A percentile compares a stretch with the other conserved stretches of the same genome.
Evolutionary conservation across 352 stramenopile species (phyloP).

Genomic region (Phytophthora chlamydospora): DNA sequence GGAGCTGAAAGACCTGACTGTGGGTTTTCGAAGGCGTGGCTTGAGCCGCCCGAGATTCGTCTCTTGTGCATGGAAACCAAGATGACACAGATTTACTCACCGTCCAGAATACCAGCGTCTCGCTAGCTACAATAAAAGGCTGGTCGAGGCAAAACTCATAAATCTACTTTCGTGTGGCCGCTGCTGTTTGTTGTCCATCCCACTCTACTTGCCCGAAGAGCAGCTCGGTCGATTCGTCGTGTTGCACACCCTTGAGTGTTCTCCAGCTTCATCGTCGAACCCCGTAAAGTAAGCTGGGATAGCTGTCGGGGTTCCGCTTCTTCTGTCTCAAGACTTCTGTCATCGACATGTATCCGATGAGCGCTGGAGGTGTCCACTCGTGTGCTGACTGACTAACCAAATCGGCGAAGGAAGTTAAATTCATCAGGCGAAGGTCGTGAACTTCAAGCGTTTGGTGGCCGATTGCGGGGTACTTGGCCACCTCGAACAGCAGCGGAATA

Average conservation of each 20-base stretch:
- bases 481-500: constrained; percentile 25
- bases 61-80: no score
- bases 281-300: no score
- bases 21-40: no score
- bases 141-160: background rate
- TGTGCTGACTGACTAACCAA: constrained; percentile 1
- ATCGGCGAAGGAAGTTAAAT: constrained; percentile 18
- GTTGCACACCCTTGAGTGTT: constrained; percentile 29
- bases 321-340: constrained; percentile 22
- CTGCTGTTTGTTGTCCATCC: constrained; percentile 7
- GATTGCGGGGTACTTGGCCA: constrained; percentile 19
- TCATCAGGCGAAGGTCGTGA: constrained; percentile 22
- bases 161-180: no score
- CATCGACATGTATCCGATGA: constrained; percentile 30
- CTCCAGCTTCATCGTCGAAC: constrained; percentile 22
- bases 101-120: no score
- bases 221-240: constrained; percentile 20
- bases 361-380: constrained; percentile 1
- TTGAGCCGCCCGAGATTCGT: no score
- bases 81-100: no score
- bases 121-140: no score
- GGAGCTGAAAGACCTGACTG: no score
- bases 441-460: constrained; percentile 23
- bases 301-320: constrained; percentile 8
- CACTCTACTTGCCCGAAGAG: constrained; percentile 36